Percentiles rank a stretch among this genome's conserved stretches.
Evolutionary conservation across 129 eudicot genomes (phyloP).

Genomic region (Escallonia herrerae): DNA sequence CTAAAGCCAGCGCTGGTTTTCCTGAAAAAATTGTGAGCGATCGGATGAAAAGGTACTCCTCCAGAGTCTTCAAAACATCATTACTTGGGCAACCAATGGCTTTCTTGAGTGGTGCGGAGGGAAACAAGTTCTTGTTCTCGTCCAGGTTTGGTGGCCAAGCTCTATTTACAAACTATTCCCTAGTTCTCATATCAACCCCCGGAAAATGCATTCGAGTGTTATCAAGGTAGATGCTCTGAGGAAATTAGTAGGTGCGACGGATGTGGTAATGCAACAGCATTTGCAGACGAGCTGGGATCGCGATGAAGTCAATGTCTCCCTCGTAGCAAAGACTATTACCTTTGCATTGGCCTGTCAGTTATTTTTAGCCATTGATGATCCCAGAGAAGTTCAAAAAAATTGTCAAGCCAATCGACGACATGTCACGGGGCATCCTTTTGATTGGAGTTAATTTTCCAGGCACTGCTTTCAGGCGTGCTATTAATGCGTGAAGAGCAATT

Average conservation of each 20-base stretch:
- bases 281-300: background rate
- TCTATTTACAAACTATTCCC: slow-evolving; percentile 15
- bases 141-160: slow-evolving; percentile 16
- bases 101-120: slow-evolving; percentile 10
- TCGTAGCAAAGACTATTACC: background rate
- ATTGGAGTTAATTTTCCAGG: slow-evolving; percentile 18
- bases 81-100: slow-evolving; percentile 11
- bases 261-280: slow-evolving; percentile 9
- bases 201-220: background rate
- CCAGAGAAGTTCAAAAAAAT: background rate
- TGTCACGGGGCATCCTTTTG: slow-evolving; percentile 6
- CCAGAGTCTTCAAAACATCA: slow-evolving; percentile 11
- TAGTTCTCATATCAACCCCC: background rate
- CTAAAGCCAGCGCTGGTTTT: background rate
- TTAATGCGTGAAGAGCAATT: slow-evolving; percentile 7
- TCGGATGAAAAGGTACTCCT: slow-evolving; percentile 1
- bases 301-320: background rate
- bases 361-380: slow-evolving; percentile 16
- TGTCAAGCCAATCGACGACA: background rate
- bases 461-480: slow-evolving; percentile 9
- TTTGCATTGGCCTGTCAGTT: slow-evolving; percentile 13
- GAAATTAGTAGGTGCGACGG: slow-evolving; percentile 6
- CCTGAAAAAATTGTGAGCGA: slow-evolving; percentile 8
- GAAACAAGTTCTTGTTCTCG: slow-evolving; percentile 19
- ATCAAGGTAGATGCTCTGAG: slow-evolving; percentile 10